phyloP scores from a whole-genome alignment of 208 protist genomes.

The Vickermania spadyakhi region DNA sequence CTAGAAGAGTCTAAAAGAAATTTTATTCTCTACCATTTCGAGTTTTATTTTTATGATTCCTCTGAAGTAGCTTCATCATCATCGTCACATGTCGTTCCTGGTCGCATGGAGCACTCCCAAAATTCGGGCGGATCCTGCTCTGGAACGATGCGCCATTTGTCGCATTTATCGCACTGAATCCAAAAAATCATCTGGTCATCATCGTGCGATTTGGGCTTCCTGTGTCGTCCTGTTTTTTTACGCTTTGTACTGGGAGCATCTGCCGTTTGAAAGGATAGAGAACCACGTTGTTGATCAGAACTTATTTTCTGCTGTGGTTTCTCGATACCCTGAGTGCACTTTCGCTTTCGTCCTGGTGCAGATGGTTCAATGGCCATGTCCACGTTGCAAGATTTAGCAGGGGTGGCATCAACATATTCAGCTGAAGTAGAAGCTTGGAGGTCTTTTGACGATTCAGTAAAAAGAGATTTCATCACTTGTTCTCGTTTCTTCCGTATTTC shows the following conservation, averaged over 20 bases:
- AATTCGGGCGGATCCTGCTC: conserved; percentile 18
- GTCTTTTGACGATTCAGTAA: conserved; percentile 12
- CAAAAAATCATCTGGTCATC: conserved; percentile 41
- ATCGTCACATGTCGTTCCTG: conserved; percentile 45
- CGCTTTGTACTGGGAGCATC: no score
- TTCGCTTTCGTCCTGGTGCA: no score
- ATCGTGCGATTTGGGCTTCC: neutral
- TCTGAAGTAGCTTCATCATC: conserved; percentile 43
- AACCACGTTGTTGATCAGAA: no score
- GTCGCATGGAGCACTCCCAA: conserved; percentile 67
- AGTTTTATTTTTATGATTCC: no score
- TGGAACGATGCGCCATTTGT: conserved; percentile 78
- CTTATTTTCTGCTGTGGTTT: no score
- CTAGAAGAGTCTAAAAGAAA: no score
- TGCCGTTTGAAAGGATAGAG: no score
- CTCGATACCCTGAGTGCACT: no score
- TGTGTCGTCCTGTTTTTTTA: neutral
- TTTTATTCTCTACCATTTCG: no score
- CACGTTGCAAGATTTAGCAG: neutral
- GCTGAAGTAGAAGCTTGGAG: neutral
- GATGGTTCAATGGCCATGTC: no score
- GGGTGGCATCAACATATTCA: neutral
- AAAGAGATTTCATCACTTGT: conserved; percentile 32
- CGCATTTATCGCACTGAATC: conserved; percentile 73
- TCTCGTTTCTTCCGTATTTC: conserved; percentile 62